Base-by-base conservation (phyloP, 805 yeast genomes). In the Candida cerambycidarum region DNA sequence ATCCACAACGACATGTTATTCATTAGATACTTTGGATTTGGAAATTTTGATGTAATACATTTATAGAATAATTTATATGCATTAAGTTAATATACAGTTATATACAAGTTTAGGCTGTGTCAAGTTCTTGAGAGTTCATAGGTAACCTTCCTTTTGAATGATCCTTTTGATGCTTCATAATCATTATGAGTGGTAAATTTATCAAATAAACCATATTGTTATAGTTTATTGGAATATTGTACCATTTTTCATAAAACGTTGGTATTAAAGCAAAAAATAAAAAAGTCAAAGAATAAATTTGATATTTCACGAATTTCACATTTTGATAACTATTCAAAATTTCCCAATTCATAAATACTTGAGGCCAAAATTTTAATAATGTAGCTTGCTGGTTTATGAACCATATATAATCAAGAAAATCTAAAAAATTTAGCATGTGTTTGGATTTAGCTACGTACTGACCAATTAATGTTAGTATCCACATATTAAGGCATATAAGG, bases 331-430 rank as follows among this genome's bases (percentile, higher is more conserved):
- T 37, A 7, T 33, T 14, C 17, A n/a, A 32, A 3, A 28, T 23
- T 5, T 15, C 38, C 41, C 68, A 69, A 47, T 70, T 72, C 41
- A 71, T 46, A 8, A 62, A 51, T 2, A 71, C 37, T 40, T 75
- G 80, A 0, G 82, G 80, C 3, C 64, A 19, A 32, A 62, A 55
- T 39, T 61, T 61, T 17, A 65, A 31, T 1, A 58, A 27, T 1
- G 49, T 48, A 0, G 60, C 21, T 8, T 57, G 6, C 27, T 61
- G 59, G 9, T 62, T 59, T 1, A 59, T 31, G 0, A 69, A 44
- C 79, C 78, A 73, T 3, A 71, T 9, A 33, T 47, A 63, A 41
- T 74, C 75, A 3, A 71, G 46, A 24, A 68, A 56, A 46, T 78
- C 82, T 15, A 76, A 46, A 19, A 55, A 51, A 21, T 45, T 45